Percentiles rank a stretch among this genome's conserved stretches.
Evolutionary conservation across 768 basidiomycete species (phyloP).

Genomic region (Wakefieldia striispora): DNA sequence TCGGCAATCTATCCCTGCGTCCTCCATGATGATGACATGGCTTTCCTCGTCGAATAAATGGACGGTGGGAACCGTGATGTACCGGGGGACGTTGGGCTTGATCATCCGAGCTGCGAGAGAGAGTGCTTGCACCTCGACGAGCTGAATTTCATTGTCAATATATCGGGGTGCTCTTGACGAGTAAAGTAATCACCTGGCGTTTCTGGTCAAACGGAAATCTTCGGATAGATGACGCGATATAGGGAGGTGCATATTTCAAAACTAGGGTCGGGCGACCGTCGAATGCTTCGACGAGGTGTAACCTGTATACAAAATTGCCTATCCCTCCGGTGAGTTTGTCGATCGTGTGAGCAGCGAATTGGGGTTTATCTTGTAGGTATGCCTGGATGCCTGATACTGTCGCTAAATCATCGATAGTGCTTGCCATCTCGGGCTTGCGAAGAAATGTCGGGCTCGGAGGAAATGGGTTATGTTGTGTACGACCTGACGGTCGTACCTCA

Average conservation of each 20-base stretch:
- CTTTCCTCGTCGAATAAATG: conserved; percentile 47
- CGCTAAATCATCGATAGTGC: conserved; percentile 22
- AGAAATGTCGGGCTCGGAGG: neutral
- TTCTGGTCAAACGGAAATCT: conserved; percentile 38
- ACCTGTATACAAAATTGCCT: conserved; percentile 57
- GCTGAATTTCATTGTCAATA: conserved; percentile 35
- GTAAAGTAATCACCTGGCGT: conserved; percentile 47
- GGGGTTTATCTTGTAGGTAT: conserved; percentile 46
- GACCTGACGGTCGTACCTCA: neutral
- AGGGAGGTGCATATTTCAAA: conserved; percentile 57
- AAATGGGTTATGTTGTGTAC: neutral
- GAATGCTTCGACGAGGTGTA: conserved; percentile 41
- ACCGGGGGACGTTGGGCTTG: conserved; percentile 26
- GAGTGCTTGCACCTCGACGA: conserved; percentile 48
- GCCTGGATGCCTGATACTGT: conserved; percentile 30
- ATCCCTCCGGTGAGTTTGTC: conserved; percentile 48
- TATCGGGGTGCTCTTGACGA: neutral
- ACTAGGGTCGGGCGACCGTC: conserved; percentile 47
- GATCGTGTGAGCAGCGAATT: conserved; percentile 42
- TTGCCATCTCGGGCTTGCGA: conserved; percentile 14
- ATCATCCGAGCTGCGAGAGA: conserved; percentile 39
- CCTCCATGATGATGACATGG: conserved; percentile 61
- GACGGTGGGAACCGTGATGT: conserved; percentile 49
- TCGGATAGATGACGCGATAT: conserved; percentile 28
- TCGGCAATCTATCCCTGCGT: conserved; percentile 41